Conservation (phyloP, 768 basidiomycete genomes). For the Royoungia palumana region DNA sequence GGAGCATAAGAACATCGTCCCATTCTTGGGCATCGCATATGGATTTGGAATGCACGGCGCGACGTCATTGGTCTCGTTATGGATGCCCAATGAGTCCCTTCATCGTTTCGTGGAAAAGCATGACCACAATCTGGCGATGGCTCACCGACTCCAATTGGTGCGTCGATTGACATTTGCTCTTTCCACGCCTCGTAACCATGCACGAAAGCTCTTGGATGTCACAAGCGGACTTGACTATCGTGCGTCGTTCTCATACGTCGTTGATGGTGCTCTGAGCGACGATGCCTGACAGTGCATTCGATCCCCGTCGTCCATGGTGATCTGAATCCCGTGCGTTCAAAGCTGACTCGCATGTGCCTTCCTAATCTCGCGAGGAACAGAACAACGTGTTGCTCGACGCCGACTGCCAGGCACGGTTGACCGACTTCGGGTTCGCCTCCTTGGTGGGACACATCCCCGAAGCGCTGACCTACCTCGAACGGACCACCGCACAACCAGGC, state of each 20-base stretch:
- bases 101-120: conserved; percentile 13
- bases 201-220: conserved; percentile 14
- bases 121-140: background rate
- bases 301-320: conserved; percentile 9
- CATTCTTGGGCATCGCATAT: conserved; percentile 22
- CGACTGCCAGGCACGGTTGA: conserved; percentile 33
- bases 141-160: conserved; percentile 12
- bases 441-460: background rate
- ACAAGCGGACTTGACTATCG: conserved; percentile 11
- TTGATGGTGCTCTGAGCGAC: background rate
- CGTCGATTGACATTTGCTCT: conserved; percentile 4
- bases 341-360: background rate
- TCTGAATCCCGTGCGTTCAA: background rate
- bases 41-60: conserved; percentile 23
- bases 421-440: conserved; percentile 42
- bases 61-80: conserved; percentile 29
- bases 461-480: background rate
- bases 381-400: conserved; percentile 8
- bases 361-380: background rate
- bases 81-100: conserved; percentile 29
- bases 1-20: conserved; percentile 24
- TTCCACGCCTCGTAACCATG: conserved; percentile 17
- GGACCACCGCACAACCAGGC: conserved; percentile 29
- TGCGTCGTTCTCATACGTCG: background rate
- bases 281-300: conserved; percentile 5